Conservation (phyloP, 208 protist species). For the Trypanosoma conorhini region DNA sequence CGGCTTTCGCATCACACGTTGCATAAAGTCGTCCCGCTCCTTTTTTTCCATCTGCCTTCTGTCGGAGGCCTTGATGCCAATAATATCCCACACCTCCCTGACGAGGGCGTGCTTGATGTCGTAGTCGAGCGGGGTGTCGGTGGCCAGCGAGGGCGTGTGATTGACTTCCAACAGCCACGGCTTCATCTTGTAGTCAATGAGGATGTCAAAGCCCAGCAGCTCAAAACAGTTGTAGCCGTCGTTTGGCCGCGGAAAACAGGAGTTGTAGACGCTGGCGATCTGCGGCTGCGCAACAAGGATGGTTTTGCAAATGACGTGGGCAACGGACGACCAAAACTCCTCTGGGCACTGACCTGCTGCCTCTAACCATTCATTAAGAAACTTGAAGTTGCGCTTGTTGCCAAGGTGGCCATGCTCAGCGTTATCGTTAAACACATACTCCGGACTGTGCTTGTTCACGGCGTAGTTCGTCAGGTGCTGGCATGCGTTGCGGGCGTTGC, state of each 20-base stretch:
- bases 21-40: constrained; percentile 76
- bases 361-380: constrained; percentile 86
- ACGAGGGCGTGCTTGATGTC: constrained; percentile 92
- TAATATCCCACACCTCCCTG: constrained; percentile 85
- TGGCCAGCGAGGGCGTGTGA: constrained; percentile 94
- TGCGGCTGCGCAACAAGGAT: constrained; percentile 93
- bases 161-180: constrained; percentile 98
- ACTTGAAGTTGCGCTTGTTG: constrained; percentile 93
- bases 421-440: constrained; percentile 93
- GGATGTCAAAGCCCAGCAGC: constrained; percentile 96
- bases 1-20: constrained; percentile 64
- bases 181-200: constrained; percentile 92
- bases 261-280: constrained; percentile 90
- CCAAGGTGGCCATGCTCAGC: constrained; percentile 67
- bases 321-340: constrained; percentile 79
- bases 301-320: constrained; percentile 89
- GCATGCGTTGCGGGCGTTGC: constrained; percentile 85
- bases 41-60: constrained; percentile 55
- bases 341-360: constrained; percentile 48
- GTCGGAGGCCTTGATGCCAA: constrained; percentile 81
- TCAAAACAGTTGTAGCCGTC: constrained; percentile 96
- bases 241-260: constrained; percentile 90
- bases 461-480: constrained; percentile 98
- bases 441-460: constrained; percentile 93
- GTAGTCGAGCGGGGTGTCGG: constrained; percentile 92